These are phyloP conservation scores for Phragmites australis DNA, from an alignment of 176 grass and related monocot species.

Conservation along the genomic window DNA sequence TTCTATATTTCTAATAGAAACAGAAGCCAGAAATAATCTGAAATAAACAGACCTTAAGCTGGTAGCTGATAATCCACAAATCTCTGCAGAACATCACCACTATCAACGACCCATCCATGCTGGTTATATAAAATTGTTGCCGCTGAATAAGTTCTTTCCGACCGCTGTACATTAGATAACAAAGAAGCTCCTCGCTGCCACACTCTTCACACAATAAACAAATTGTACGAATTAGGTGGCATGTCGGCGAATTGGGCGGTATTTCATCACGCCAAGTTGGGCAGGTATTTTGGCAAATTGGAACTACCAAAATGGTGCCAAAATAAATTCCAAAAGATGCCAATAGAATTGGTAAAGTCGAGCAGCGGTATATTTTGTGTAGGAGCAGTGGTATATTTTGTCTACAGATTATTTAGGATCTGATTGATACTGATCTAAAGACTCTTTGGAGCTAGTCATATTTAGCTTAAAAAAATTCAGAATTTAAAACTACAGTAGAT, in stretches of 20 bases:
- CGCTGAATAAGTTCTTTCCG: too few relatives aligned
- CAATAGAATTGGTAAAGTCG: neutral
- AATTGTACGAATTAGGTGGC: neutral
- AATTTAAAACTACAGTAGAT: neutral
- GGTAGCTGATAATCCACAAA: too few relatives aligned
- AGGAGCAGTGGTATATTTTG: too few relatives aligned
- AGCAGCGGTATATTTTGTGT: neutral
- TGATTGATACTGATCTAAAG: too few relatives aligned
- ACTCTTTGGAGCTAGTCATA: neutral
- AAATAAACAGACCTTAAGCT: too few relatives aligned
- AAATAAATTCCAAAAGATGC: neutral
- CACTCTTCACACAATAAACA: neutral
- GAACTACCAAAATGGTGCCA: neutral
- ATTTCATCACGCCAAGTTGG: neutral
- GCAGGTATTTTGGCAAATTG: neutral
- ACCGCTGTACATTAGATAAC: neutral
- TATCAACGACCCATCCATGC: neutral
- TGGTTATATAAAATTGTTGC: neutral
- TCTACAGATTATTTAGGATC: too few relatives aligned
- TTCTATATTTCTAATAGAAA: too few relatives aligned
- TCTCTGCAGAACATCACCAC: too few relatives aligned
- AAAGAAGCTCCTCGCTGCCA: neutral
- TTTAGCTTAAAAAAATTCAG: too few relatives aligned
- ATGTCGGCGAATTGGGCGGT: neutral
- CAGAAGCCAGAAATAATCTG: too few relatives aligned